Evolutionary conservation across 768 basidiomycete genomes (phyloP).

Genomic region (Podaxis sp.): DNA sequence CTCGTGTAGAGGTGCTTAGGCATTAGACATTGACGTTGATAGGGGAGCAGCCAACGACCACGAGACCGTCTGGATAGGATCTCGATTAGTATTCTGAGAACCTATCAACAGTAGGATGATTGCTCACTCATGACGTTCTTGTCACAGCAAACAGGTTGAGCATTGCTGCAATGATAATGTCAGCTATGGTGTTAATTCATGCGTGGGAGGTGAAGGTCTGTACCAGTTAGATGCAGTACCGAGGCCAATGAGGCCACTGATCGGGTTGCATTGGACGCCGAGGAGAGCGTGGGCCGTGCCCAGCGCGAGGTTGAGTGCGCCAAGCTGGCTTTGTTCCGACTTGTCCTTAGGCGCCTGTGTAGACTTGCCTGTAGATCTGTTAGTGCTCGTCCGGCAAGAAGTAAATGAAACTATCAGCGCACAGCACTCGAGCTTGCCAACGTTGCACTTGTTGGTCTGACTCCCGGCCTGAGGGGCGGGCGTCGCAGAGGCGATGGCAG

Average conservation of each 20-base stretch:
- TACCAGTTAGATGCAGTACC: slow-evolving; percentile 21
- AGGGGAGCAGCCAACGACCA: slow-evolving; percentile 23
- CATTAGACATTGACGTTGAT: slow-evolving; percentile 19
- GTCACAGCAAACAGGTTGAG: slow-evolving; percentile 24
- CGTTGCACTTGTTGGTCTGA: neutral
- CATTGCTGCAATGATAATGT: slow-evolving; percentile 12
- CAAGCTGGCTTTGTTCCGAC: neutral
- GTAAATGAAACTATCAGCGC: neutral
- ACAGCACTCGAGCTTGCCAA: neutral
- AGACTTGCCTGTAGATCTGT: neutral
- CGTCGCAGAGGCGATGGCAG: neutral
- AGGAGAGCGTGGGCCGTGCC: slow-evolving; percentile 13
- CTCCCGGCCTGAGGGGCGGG: neutral
- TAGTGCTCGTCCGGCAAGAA: neutral
- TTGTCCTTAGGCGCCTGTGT: neutral
- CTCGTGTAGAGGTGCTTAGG: neutral
- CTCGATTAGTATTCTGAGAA: neutral
- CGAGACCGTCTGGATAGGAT: slow-evolving; percentile 15
- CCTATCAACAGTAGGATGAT: neutral
- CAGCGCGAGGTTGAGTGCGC: neutral
- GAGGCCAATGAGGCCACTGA: slow-evolving; percentile 20
- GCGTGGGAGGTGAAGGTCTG: neutral
- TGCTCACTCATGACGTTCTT: slow-evolving; percentile 21
- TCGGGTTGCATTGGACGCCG: slow-evolving; percentile 21
- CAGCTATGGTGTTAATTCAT: neutral